phyloP scores from a whole-genome alignment of 2,329 filamentous ascomycete species.

The Fusarium brevicatenulatum region DNA sequence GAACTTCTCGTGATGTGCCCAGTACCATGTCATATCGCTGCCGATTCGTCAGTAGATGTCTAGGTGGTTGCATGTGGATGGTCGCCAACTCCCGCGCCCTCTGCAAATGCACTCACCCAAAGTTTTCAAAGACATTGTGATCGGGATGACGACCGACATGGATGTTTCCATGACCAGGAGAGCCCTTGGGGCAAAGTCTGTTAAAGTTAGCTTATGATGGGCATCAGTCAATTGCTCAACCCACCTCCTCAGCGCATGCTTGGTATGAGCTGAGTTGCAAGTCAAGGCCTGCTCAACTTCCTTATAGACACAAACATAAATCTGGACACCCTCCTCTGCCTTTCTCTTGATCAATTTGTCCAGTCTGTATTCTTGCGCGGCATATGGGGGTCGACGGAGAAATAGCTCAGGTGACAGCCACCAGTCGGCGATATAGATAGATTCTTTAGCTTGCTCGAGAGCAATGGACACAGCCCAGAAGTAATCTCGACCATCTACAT shows the following conservation, averaged over 20 bases:
- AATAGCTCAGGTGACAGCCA: slow-evolving; percentile 93
- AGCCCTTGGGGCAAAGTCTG: slow-evolving; percentile 79
- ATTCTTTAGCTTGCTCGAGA: slow-evolving; percentile 88
- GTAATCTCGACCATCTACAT: slow-evolving; percentile 94
- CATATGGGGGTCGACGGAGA: slow-evolving; percentile 82
- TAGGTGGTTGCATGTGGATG: no score
- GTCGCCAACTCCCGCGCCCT: no score
- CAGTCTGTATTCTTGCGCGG: slow-evolving; percentile 85
- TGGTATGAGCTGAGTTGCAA: slow-evolving; percentile 93
- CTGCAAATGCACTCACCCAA: slow-evolving; percentile 51
- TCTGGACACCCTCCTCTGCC: slow-evolving; percentile 93
- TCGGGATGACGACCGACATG: slow-evolving; percentile 90
- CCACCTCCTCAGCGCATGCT: slow-evolving; percentile 61
- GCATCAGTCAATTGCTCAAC: neutral
- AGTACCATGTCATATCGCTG: slow-evolving; percentile 58
- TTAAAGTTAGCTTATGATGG: neutral
- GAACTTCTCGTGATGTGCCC: slow-evolving; percentile 98
- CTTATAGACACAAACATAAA: slow-evolving; percentile 92
- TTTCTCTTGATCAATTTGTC: slow-evolving; percentile 88
- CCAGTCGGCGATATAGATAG: slow-evolving; percentile 97
- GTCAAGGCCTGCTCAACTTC: slow-evolving; percentile 84
- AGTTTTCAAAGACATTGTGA: slow-evolving; percentile 93
- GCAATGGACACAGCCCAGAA: slow-evolving; percentile 93
- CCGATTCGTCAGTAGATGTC: no score
- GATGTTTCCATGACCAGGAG: slow-evolving; percentile 88